Conservation (phyloP, 2,329 filamentous ascomycete species). For the Diaporthe destruens region DNA sequence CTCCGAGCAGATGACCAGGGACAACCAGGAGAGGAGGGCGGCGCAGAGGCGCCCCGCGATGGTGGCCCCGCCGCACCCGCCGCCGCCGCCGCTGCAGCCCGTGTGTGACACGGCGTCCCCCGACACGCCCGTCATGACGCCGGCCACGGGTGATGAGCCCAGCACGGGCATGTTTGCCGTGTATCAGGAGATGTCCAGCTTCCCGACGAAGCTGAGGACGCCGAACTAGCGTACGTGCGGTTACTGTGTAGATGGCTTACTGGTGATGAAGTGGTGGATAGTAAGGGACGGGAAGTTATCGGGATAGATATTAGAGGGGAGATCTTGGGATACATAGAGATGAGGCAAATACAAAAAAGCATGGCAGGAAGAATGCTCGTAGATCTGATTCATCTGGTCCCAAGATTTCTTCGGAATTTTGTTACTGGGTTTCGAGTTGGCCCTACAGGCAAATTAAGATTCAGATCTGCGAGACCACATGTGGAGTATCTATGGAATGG, state of each 20-base stretch:
- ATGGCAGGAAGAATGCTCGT: background rate
- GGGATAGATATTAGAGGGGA: background rate
- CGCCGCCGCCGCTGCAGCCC: background rate
- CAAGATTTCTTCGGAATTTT: background rate
- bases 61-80: slow-evolving; percentile 1
- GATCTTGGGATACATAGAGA: background rate
- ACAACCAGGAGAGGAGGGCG: slow-evolving; percentile 37
- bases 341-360: background rate
- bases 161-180: slow-evolving; percentile 40
- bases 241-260: too few relatives aligned
- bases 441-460: background rate
- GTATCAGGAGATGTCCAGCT: slow-evolving; percentile 34
- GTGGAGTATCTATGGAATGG: background rate
- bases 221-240: background rate
- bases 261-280: too few relatives aligned
- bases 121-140: slow-evolving; percentile 29
- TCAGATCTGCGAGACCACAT: background rate
- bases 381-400: background rate
- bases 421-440: background rate
- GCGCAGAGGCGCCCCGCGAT: slow-evolving; percentile 32
- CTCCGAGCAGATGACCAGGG: slow-evolving; percentile 39
- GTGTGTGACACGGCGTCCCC: slow-evolving; percentile 1
- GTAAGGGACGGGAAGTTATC: too few relatives aligned
- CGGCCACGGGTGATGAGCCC: background rate
- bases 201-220: background rate